These are phyloP conservation scores for Halophytophthora polymorphica DNA, from an alignment of 352 stramenopile genomes.

Conservation along the genomic window DNA sequence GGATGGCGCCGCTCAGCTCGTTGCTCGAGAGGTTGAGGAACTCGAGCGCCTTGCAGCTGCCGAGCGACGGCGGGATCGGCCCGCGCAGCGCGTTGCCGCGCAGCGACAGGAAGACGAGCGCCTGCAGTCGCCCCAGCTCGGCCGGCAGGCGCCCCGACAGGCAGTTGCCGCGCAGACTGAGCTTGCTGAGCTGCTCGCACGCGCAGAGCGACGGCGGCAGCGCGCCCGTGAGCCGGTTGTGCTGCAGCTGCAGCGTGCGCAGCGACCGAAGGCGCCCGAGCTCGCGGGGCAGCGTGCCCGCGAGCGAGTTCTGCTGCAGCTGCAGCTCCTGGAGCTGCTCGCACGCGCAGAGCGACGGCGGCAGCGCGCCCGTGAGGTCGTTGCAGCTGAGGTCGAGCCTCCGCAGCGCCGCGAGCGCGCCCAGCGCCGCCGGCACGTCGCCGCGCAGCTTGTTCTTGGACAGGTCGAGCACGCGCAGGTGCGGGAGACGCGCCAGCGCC, in stretches of 20 bases:
- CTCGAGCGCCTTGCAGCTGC: slow-evolving; percentile 69
- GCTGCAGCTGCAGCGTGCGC: slow-evolving; percentile 73
- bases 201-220: slow-evolving; percentile 52
- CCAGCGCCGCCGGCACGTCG: slow-evolving; percentile 55
- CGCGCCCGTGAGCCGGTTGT: slow-evolving; percentile 71
- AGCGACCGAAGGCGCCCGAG: slow-evolving; percentile 59
- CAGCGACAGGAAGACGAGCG: slow-evolving; percentile 81
- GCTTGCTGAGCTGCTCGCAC: slow-evolving; percentile 58
- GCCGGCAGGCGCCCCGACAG: slow-evolving; percentile 58
- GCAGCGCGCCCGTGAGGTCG: slow-evolving; percentile 53
- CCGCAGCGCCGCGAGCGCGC: slow-evolving; percentile 48
- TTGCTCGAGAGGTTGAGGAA: slow-evolving; percentile 88
- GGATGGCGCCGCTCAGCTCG: slow-evolving; percentile 65
- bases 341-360: slow-evolving; percentile 43
- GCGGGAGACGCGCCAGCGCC: slow-evolving; percentile 49
- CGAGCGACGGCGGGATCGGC: slow-evolving; percentile 62
- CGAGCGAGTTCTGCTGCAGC: slow-evolving; percentile 76
- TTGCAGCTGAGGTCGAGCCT: slow-evolving; percentile 83
- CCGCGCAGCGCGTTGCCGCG: slow-evolving; percentile 79
- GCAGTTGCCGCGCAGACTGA: slow-evolving; percentile 78
- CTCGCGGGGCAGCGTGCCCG: slow-evolving; percentile 47
- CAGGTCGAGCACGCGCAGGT: slow-evolving; percentile 72
- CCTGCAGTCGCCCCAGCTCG: slow-evolving; percentile 61
- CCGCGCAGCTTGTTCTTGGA: slow-evolving; percentile 78
- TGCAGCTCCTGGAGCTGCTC: slow-evolving; percentile 69